Evolutionary conservation across 306 rosid genomes (phyloP).

Genomic region (Begonia peltatifolia): DNA sequence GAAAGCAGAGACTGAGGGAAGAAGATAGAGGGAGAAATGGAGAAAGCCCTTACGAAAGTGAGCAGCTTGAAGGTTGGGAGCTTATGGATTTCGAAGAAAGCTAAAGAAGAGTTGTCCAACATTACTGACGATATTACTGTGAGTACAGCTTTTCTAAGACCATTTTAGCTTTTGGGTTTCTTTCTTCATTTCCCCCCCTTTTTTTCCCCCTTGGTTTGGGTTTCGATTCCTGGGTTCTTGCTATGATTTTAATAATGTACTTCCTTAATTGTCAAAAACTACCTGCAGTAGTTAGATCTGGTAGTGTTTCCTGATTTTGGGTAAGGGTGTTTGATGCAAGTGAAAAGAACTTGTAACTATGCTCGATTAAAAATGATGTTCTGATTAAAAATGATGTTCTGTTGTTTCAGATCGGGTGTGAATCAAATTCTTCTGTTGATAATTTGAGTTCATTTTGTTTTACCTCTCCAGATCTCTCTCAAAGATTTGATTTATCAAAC

Average conservation of each 20-base stretch:
- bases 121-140: constrained; percentile 67
- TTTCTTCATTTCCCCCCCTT: constrained; percentile 1
- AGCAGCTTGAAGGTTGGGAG: constrained; percentile 67
- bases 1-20: neutral
- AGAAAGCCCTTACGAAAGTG: constrained; percentile 83
- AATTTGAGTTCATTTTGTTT: too few species aligned
- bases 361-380: too few species aligned
- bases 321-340: too few species aligned
- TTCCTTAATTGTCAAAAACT: too few species aligned
- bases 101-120: constrained; percentile 75
- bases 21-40: constrained; percentile 33
- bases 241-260: constrained; percentile 17
- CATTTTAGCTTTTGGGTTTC: neutral
- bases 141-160: constrained; percentile 15
- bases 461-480: too few species aligned
- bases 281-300: too few species aligned
- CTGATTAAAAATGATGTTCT: too few species aligned
- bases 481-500: neutral
- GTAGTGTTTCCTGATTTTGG: too few species aligned
- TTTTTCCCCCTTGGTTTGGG: neutral
- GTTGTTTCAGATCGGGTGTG: too few species aligned
- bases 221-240: constrained; percentile 1
- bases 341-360: too few species aligned
- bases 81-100: constrained; percentile 86
- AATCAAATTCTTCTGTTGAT: too few species aligned